These are phyloP conservation scores for Fusarium gaditjirri DNA, from an alignment of 2,329 filamentous ascomycete genomes.

Conservation along the genomic window DNA sequence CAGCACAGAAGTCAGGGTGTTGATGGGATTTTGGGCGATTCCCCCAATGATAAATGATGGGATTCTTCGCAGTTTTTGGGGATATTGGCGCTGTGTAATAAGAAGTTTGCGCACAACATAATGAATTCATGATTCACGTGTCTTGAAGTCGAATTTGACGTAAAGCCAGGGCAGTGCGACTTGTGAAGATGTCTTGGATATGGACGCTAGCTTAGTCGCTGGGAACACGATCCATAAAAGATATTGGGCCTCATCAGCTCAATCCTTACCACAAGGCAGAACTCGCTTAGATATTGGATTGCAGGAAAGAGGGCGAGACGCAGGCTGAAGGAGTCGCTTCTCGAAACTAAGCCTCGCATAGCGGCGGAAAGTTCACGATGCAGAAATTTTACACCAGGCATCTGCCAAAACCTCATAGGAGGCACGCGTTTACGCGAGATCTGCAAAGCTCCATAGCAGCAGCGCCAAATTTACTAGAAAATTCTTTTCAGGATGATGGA, in stretches of 20 bases:
- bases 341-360: not conserved
- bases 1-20: conserved; percentile 60
- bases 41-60: conserved; percentile 27
- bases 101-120: conserved; percentile 3
- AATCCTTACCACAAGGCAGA: not conserved
- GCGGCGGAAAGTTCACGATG: not conserved
- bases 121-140: conserved; percentile 11
- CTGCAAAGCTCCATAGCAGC: not conserved
- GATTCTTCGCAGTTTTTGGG: too few relatives aligned
- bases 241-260: conserved; percentile 4
- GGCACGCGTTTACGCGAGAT: not conserved
- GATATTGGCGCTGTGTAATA: conserved; percentile 6
- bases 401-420: not conserved
- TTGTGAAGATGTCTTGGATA: not conserved
- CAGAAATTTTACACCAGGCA: not conserved
- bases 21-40: conserved; percentile 40
- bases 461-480: not conserved
- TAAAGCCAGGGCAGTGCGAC: not conserved
- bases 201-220: not conserved
- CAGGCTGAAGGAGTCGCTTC: too few relatives aligned
- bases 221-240: not conserved
- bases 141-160: not conserved
- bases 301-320: not conserved
- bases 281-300: not conserved
- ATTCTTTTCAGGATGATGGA: conserved; percentile 43